A percentile compares a stretch with the other conserved stretches of the same genome.
phyloP scores from a whole-genome alignment of 2,329 filamentous ascomycete genomes.

The Fusarium sp. region DNA sequence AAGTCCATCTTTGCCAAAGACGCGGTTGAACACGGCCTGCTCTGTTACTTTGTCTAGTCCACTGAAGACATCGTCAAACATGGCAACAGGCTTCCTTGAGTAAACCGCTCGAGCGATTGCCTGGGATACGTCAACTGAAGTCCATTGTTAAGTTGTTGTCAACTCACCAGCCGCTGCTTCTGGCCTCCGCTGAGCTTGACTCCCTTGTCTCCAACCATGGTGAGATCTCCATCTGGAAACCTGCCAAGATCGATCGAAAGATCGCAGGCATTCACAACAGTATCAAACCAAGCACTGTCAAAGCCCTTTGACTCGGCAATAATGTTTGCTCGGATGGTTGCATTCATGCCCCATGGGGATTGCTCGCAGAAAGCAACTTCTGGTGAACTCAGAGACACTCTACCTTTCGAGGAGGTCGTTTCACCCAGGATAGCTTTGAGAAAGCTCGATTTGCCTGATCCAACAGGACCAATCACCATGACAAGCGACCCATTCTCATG shows the following conservation, averaged over 20 bases:
- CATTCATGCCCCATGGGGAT: slow-evolving; percentile 51
- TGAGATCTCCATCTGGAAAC: slow-evolving; percentile 41
- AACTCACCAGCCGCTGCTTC: slow-evolving; percentile 49
- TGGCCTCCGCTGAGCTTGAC: slow-evolving; percentile 52
- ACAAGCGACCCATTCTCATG: slow-evolving; percentile 41
- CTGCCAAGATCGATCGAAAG: slow-evolving; percentile 45
- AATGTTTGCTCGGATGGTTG: slow-evolving; percentile 51
- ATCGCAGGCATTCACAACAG: slow-evolving; percentile 51
- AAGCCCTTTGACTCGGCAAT: slow-evolving; percentile 46
- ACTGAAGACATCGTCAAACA: slow-evolving; percentile 56
- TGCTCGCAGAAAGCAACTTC: slow-evolving; percentile 48
- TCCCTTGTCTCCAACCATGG: slow-evolving; percentile 48
- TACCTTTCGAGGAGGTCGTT: slow-evolving; percentile 31
- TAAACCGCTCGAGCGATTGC: slow-evolving; percentile 51
- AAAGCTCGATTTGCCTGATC: slow-evolving; percentile 49
- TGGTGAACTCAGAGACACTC: slow-evolving; percentile 36
- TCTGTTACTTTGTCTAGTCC: slow-evolving; percentile 57
- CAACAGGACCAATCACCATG: slow-evolving; percentile 48
- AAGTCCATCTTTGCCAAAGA: slow-evolving; percentile 53
- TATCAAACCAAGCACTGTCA: slow-evolving; percentile 48
- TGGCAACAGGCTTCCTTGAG: slow-evolving; percentile 47
- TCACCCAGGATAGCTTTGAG: slow-evolving; percentile 49
- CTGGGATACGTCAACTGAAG: too few species aligned
- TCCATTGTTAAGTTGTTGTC: too few species aligned
- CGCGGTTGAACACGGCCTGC: slow-evolving; percentile 52